Evolutionary conservation across 257 asterid genomes (phyloP), one percentile per base, ranked within the genome.

Genomic region (Voacanga thouarsii): DNA sequence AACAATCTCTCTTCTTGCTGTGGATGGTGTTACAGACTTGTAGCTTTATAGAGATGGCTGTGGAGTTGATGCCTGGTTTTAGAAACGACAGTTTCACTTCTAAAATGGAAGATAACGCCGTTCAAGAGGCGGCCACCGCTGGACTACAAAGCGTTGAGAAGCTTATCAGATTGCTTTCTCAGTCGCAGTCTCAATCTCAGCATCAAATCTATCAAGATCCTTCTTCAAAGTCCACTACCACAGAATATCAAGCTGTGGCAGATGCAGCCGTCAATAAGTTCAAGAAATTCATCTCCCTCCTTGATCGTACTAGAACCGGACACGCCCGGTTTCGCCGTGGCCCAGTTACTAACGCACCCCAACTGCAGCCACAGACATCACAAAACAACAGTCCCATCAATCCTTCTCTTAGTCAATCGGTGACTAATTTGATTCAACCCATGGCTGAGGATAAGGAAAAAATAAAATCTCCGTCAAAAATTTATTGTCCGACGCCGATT

Each of bases 301-400:
- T 92, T 21, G 99, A 92, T 84, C 90, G 93, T 61, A 83, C 82
- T 12, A 77, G 97, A 55, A 89, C 97, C 81, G 98, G 98, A 16
- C 98, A 92, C 81, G 98, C 98, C 64, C 94, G 98, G 19, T 94
- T 94, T 81, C 92, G 97, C 10, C 90, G 92, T 30, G 97, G 98
- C n/a, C 98, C 97, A 55, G 81, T 91, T 44, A 4, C 89, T 9
- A 63, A 78, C 10, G 78, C 80, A 0, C 83, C 79, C 43, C 85
- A 51, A 0, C 88, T 75, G 0, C 69, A 37, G 2, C 56, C 43
- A 5, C 67, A 39, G 0, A 76, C 76, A 41, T 51, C 9, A 2
- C 66, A 16, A 7, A 77, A 60, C 44, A 16, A 30, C 59, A 6
- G 4, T 26, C 33, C 60, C 16, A 10, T 47, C 11, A 33, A 7